Percentiles rank a stretch among this genome's conserved stretches.
These are phyloP conservation scores for Backusella liffmaniae DNA, from an alignment of 192 early-diverging fungal species.

Conservation along the genomic window DNA sequence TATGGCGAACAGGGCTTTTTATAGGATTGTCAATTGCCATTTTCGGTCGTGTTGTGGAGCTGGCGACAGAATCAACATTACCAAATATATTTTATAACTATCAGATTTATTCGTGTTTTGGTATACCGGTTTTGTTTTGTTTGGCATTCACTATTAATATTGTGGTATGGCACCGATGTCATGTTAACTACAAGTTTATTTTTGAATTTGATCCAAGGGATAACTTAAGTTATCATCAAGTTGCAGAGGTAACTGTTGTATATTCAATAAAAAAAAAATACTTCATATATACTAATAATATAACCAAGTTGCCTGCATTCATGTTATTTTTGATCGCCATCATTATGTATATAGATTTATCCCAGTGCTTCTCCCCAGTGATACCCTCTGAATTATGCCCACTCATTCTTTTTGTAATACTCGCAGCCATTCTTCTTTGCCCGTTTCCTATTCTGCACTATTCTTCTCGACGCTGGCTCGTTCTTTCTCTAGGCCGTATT, in stretches of 20 bases:
- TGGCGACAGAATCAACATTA: constrained; percentile 40
- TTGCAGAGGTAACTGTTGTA: constrained; percentile 56
- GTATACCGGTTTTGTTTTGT: constrained; percentile 58
- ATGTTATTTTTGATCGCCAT: constrained; percentile 40
- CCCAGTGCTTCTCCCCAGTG: constrained; percentile 23
- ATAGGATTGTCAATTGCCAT: constrained; percentile 57
- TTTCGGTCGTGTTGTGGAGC: constrained; percentile 46
- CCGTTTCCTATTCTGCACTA: constrained; percentile 44
- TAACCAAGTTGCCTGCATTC: constrained; percentile 39
- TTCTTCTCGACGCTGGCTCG: constrained; percentile 44
- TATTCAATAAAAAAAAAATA: constrained; percentile 38
- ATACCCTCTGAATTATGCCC: constrained; percentile 49
- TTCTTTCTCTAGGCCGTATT: constrained; percentile 50
- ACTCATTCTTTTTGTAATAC: constrained; percentile 35
- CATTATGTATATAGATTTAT: constrained; percentile 47
- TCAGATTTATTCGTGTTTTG: constrained; percentile 65
- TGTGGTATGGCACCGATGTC: constrained; percentile 56
- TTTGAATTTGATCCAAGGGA: constrained; percentile 72
- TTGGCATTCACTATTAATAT: constrained; percentile 67
- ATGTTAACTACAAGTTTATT: constrained; percentile 81
- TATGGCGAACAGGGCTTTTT: constrained; percentile 58
- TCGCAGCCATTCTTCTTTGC: constrained; percentile 38
- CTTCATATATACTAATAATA: neutral
- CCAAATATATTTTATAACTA: constrained; percentile 35
- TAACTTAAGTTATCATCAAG: constrained; percentile 65